Base-by-base conservation (phyloP, 2,329 filamentous ascomycete genomes). In the Calycina herbarum region DNA sequence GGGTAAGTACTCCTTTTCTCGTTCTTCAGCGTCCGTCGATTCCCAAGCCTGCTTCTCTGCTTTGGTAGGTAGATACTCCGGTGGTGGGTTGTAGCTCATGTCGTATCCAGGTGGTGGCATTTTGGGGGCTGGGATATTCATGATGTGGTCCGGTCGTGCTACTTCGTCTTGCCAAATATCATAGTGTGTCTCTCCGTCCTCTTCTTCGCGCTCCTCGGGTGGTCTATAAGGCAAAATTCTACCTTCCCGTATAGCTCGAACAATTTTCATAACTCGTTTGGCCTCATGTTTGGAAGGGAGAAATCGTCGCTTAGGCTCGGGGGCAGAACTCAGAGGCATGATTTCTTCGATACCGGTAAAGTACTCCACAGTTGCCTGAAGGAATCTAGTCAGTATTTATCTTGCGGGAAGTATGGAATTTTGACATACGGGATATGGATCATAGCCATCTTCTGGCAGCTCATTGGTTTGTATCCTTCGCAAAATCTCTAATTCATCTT, bases 91-190 rank as follows among this genome's bases (percentile, higher is more conserved):
- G 77, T 99, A 98, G 75, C 93, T 97, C 77, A 97, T 87, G 74
- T 97, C 94, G 77, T 97, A 97, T 62, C 93, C 93, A 33, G 95
- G 95, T 45, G 95, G 94, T 33, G 94, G 89, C 60, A 96, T 83
- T 77, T 99, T 99, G 5, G 95, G 95, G 1, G 95, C 94, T 17
- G 95, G 91, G 63, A 98, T 90, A 75, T 97, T 92, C 94, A 98
- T 98, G 42, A 91, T 83, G 77, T 98, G 92, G 67, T 94, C 90
- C 40, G 91, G 87, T 72, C 90, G 86, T 11, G 92, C 87, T 71
- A 90, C 86, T 78, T 99, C 94, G 74, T 98, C 92, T 63, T 94
- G 93, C 95, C 95, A 99, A 63, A 99, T 86, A 75, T 99, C 95
- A 74, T 88, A 89, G 29, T 85, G 85, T 51, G 90, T 82, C 63